Evolutionary conservation across 2,329 filamentous ascomycete genomes (phyloP), one percentile per base, ranked within the genome.

Genomic region (Kalaharituber pfeilii): DNA sequence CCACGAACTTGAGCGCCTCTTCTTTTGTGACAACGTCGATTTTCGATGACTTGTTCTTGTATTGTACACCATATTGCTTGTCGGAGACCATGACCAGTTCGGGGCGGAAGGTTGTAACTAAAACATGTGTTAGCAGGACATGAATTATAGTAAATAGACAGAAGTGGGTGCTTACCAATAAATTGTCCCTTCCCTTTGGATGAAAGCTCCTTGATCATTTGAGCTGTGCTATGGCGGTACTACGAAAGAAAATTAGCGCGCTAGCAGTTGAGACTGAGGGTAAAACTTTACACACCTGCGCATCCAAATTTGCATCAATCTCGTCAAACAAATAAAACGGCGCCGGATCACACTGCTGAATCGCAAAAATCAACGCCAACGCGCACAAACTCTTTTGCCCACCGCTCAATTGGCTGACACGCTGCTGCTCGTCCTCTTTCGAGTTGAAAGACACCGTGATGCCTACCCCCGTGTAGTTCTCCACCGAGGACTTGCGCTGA

Each of bases 261-360:
- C n/a, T n/a, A n/a, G n/a, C n/a, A n/a, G n/a, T n/a, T n/a, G n/a
- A n/a, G n/a, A n/a, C n/a, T 15, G 33, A 6, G 33, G 33, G 33
- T 33, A 22, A 22, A 8, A 45, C 8, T 15, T 5, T 20, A 47
- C 42, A 13, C 25, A 47, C 42, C 22, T 50, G 59, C 59, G 56
- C 62, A 67, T 98, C 91, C 24, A 98, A 77, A 67, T 98, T 98
- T 68, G 91, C 91, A 66, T 98, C 91, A 60, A 98, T 94, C 70
- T 98, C 91, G 68, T 98, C 91, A 64, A 98, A 98, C 65, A 98
- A 88, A 67, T 98, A 95, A 75, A 98, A 96, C 1, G 91, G 91
- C 45, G 89, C 93, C 8, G 89, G 91, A 67, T 98, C 91, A 56
- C 89, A 94, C 62, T 88, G 86, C 69, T 98, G 91, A 62, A 98